phyloP scores from a whole-genome alignment of 805 yeast species.

The Candida schatavii region DNA sequence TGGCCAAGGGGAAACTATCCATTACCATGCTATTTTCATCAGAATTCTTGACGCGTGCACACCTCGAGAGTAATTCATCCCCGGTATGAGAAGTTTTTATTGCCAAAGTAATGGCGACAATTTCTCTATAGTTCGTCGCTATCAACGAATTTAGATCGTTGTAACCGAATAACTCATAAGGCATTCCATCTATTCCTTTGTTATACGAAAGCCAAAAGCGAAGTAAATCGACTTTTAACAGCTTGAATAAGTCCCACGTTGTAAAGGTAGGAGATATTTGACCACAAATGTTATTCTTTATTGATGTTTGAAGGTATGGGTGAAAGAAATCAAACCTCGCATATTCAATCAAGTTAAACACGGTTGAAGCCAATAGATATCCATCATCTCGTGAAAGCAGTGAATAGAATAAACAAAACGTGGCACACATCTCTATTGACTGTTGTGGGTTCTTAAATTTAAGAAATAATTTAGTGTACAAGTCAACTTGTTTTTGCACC shows the following conservation, averaged over 20 bases:
- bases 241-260: constrained; percentile 23
- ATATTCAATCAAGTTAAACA: constrained; percentile 43
- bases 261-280: background rate
- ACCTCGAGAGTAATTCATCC: constrained; percentile 5
- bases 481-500: constrained; percentile 15
- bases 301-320: constrained; percentile 21
- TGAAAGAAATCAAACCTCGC: constrained; percentile 27
- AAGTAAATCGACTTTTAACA: constrained; percentile 33
- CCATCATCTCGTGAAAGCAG: constrained; percentile 17
- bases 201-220: constrained; percentile 43
- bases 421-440: constrained; percentile 35
- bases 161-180: constrained; percentile 40
- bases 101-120: constrained; percentile 32
- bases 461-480: constrained; percentile 27
- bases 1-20: constrained; percentile 34
- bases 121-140: constrained; percentile 28
- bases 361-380: constrained; percentile 26
- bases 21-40: constrained; percentile 18
- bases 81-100: constrained; percentile 16
- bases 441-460: constrained; percentile 34
- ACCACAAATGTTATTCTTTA: background rate
- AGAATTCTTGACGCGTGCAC: constrained; percentile 14
- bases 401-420: constrained; percentile 36
- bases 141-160: constrained; percentile 25
- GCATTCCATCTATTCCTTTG: constrained; percentile 32